These are phyloP conservation scores for Vitis riparia DNA, from an alignment of 164 flowering plant genomes.

Conservation along the genomic window DNA sequence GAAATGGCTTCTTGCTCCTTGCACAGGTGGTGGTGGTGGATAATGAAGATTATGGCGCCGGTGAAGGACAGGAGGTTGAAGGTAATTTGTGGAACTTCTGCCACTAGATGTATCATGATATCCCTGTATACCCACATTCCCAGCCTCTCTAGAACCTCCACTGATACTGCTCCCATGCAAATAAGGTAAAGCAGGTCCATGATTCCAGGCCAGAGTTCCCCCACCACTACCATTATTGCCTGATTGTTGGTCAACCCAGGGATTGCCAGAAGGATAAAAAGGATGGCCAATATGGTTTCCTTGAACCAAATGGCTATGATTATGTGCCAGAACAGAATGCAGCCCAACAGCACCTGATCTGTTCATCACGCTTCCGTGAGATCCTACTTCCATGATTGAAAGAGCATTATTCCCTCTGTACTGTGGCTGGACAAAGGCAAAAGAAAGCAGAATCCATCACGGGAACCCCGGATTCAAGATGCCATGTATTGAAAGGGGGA, in stretches of 20 bases:
- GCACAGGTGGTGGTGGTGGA: conserved; percentile 31
- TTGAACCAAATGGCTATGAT: conserved; percentile 37
- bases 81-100: conserved; percentile 39
- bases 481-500: conserved; percentile 35
- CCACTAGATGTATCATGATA: conserved; percentile 39
- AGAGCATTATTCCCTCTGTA: conserved; percentile 28
- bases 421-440: conserved; percentile 23
- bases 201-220: conserved; percentile 47
- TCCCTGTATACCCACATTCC: conserved; percentile 34
- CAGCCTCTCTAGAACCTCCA: conserved; percentile 45
- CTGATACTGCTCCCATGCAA: conserved; percentile 14
- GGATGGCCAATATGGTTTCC: conserved; percentile 49
- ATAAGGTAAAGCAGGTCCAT: conserved; percentile 39
- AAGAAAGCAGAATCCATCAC: conserved; percentile 30
- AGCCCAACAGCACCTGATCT: conserved; percentile 35
- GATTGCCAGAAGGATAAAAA: conserved; percentile 36
- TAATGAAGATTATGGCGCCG: conserved; percentile 32
- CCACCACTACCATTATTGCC: conserved; percentile 37
- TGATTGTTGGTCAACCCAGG: conserved; percentile 52
- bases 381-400: conserved; percentile 34
- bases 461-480: conserved; percentile 39
- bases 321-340: conserved; percentile 38
- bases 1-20: conserved; percentile 43
- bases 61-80: conserved; percentile 46
- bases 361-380: conserved; percentile 47